These are phyloP conservation scores for Cucurbita maxima DNA, from an alignment of 306 rosid species.

Conservation along the genomic window DNA sequence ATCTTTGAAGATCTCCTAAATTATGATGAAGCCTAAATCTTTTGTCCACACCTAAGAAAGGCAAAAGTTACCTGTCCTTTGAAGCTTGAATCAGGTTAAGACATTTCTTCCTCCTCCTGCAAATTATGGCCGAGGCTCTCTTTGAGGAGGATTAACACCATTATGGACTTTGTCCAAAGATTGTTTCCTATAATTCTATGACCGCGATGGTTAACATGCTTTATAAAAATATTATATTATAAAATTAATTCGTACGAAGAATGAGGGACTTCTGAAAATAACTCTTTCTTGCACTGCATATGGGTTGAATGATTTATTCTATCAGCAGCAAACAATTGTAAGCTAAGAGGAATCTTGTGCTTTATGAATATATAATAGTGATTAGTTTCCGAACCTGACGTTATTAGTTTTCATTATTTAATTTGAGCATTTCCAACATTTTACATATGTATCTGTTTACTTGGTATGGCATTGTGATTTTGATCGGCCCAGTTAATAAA, in stretches of 20 bases:
- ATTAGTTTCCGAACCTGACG: not conserved
- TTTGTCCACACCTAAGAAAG: not conserved
- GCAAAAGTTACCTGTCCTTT: not conserved
- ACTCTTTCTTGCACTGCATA: not conserved
- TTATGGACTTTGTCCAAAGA: not conserved
- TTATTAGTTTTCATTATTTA: not conserved
- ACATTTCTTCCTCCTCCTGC: not conserved
- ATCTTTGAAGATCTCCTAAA: not conserved
- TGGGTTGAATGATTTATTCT: not conserved
- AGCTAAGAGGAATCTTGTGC: not conserved
- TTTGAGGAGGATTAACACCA: not conserved
- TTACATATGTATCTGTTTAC: not conserved
- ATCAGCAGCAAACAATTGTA: not conserved
- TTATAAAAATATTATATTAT: not conserved
- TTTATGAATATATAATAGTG: not conserved
- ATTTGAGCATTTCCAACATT: not conserved
- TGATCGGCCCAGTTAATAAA: not conserved
- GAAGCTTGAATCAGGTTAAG: not conserved
- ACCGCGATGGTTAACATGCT: too few species aligned
- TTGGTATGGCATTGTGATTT: not conserved
- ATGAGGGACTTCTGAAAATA: not conserved
- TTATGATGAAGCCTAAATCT: not conserved
- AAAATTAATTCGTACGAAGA: not conserved
- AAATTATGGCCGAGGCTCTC: not conserved
- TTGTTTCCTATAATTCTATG: not conserved